Base-by-base conservation (phyloP, 164 flowering plant genomes). In the Litsea cubeba region DNA sequence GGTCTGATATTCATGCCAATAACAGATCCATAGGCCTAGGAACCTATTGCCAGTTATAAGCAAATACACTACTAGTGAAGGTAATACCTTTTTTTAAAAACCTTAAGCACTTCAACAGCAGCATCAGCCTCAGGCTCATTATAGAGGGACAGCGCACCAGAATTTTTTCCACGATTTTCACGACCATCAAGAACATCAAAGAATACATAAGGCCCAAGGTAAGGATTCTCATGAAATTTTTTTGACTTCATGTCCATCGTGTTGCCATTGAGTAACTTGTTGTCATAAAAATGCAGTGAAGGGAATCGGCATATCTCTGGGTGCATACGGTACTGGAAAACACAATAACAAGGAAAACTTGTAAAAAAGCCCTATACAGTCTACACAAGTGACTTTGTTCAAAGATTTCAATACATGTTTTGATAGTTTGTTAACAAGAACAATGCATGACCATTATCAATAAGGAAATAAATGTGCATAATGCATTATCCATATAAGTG, bases 291-390 rank as follows among this genome's bases (percentile, higher is more conserved):
- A 81, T 94, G 97, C 69, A 78, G 65, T 69, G 99, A 94, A 62
- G 99, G 99, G 80, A 96, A 96, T 30, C 69, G 84, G 73, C 93
- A 87, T 72, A 96, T 96, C 83, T 92, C 97, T n/a, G 99, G 98
- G 71, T 94, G 97, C 99, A 96, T 96, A 83, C 99, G 87, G 79
- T 96, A 94, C 97, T 96, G 98, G 69, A 66, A 40, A 64, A n/a
- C 60, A 77, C 67, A 62, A 63, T 23, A 23, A 63, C 8, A 8
- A 3, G 6, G 3, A 10, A 65, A 65, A 30, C 35, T 12, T 1
- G 46, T 40, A 54, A 35, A 40, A 51, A 26, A 5, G 8, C 63
- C 66, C 24, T 68, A 40, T 66, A 12, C 69, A 66, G 3, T 35
- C 6, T 54, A 15, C 58, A 51, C 57, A 51, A 17, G 58, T 51